Evolutionary conservation across 768 basidiomycete genomes (phyloP).

Genomic region (Baorangia bicolor): DNA sequence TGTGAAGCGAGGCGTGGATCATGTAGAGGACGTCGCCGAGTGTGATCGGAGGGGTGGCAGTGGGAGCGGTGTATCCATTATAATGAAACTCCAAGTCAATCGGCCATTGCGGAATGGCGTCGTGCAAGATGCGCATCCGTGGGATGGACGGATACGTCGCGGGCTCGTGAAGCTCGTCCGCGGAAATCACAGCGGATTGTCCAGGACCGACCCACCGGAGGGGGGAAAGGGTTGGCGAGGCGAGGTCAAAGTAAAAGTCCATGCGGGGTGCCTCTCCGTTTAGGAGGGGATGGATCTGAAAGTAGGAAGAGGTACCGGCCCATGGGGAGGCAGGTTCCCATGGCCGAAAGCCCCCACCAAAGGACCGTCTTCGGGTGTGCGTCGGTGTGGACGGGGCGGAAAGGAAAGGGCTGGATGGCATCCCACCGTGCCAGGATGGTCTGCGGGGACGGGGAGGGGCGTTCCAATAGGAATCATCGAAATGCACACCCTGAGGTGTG

Average conservation of each 20-base stretch:
- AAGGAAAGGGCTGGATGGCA: conserved; percentile 27
- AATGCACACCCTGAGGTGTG: conserved; percentile 27
- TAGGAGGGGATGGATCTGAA: conserved; percentile 36
- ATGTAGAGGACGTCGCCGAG: conserved; percentile 57
- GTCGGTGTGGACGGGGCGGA: conserved; percentile 11
- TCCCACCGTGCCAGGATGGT: conserved; percentile 44
- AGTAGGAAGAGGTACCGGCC: conserved; percentile 22
- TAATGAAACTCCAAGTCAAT: conserved; percentile 47
- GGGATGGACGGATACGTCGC: conserved; percentile 58
- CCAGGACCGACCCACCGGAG: conserved; percentile 39
- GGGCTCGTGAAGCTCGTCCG: conserved; percentile 47
- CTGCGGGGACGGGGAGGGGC: conserved; percentile 36
- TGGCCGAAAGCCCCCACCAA: conserved; percentile 21
- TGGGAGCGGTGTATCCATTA: conserved; percentile 24
- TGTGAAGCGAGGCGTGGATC: conserved; percentile 48
- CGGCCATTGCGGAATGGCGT: conserved; percentile 60
- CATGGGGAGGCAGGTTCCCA: conserved; percentile 28
- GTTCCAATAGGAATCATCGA: conserved; percentile 22
- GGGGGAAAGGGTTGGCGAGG: conserved; percentile 47
- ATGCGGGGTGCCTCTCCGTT: conserved; percentile 47
- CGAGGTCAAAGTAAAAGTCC: conserved; percentile 58
- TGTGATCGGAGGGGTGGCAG: conserved; percentile 43
- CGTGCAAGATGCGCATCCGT: conserved; percentile 56
- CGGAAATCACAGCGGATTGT: conserved; percentile 38
- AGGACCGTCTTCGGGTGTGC: conserved; percentile 27